Conservation (phyloP, 2,329 filamentous ascomycete genomes). For the Clonostachys chloroleuca region DNA sequence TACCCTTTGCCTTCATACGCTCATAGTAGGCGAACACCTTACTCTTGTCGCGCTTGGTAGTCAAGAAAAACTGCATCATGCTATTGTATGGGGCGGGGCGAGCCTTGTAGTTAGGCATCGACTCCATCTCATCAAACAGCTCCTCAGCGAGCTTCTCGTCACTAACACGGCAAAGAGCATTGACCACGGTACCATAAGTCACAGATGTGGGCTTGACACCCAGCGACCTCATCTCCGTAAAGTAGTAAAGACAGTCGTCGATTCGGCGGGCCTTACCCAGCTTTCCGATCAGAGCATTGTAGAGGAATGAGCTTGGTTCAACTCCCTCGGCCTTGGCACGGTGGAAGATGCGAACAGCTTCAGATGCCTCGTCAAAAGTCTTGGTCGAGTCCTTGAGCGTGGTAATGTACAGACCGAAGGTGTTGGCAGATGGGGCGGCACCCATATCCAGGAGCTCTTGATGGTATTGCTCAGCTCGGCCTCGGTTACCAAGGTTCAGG, state of each 20-base stretch:
- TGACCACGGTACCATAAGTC: constrained; percentile 97
- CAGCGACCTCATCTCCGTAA: constrained; percentile 91
- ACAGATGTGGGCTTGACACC: constrained; percentile 95
- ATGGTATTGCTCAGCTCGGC: constrained; percentile 80
- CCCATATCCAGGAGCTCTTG: constrained; percentile 90
- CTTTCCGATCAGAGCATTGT: constrained; percentile 97
- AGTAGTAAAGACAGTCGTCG: constrained; percentile 97
- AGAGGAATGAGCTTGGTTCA: constrained; percentile 92
- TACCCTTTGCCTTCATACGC: constrained; percentile 83
- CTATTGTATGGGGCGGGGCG: constrained; percentile 97
- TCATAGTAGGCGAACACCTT: constrained; percentile 96
- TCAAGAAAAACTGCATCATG: constrained; percentile 99
- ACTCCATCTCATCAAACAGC: constrained; percentile 98
- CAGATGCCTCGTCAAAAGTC: constrained; percentile 95
- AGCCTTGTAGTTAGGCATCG: constrained; percentile 97
- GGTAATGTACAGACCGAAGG: constrained; percentile 98
- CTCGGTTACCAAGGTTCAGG: constrained; percentile 76
- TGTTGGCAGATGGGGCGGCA: constrained; percentile 90
- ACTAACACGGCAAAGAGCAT: constrained; percentile 92
- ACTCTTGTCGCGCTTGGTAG: constrained; percentile 89
- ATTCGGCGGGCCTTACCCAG: constrained; percentile 96
- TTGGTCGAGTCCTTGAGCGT: constrained; percentile 95
- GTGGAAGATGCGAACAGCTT: constrained; percentile 96
- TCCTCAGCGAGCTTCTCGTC: constrained; percentile 98
- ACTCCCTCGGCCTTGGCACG: constrained; percentile 91